Base-by-base conservation (phyloP, 176 grass and related monocot genomes). In the Eleusine coracana region DNA sequence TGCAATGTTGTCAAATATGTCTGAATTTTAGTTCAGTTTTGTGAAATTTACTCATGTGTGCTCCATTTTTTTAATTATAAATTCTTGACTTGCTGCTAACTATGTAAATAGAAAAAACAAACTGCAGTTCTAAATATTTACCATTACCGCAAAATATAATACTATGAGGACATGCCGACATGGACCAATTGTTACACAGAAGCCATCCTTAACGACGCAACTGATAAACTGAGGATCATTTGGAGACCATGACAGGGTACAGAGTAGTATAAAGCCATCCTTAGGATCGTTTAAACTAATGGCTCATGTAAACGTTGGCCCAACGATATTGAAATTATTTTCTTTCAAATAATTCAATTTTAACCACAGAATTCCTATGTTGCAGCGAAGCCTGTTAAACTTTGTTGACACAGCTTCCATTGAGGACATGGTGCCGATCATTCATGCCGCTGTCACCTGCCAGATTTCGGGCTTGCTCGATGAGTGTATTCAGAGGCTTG, bases 381-480 rank as follows among this genome's bases (percentile, higher is more conserved):
- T 85, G 75, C 92, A 94, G 92, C 89, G 92, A 9, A 79, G 79
- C 5, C 75, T 94, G 55, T 79, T 81, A 8, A 88, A 86, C 62
- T 92, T 95, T 54, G 85, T 95, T 2, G 28, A 31, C 46, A 86
- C 69, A 65, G 93, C 90, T 46, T 61, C 92, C 51, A 85, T 74
- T 9, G 90, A 92, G 78, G 93, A 95, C 36, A 78, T 92, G 72
- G 44, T 92, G 50, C 82, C 82, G 14, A 92, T 95, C 42, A 15
- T 92, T 40, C 79, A 44, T 4, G 93, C 79, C 41, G 87, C 93
- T 9, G 83, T 73, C 56, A 82, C 80, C 64, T 92, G 89, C 77
- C 62, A 92, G 41, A 83, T 90, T 51, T 48, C 17, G 2, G 82
- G 81, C 9, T 74, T 95, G 60, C 89, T 92, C 44, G 20, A 40